A percentile compares a stretch with the other conserved stretches of the same genome.
Evolutionary conservation across 2,329 filamentous ascomycete genomes (phyloP).

Genomic region (Calonectria fujianensis): DNA sequence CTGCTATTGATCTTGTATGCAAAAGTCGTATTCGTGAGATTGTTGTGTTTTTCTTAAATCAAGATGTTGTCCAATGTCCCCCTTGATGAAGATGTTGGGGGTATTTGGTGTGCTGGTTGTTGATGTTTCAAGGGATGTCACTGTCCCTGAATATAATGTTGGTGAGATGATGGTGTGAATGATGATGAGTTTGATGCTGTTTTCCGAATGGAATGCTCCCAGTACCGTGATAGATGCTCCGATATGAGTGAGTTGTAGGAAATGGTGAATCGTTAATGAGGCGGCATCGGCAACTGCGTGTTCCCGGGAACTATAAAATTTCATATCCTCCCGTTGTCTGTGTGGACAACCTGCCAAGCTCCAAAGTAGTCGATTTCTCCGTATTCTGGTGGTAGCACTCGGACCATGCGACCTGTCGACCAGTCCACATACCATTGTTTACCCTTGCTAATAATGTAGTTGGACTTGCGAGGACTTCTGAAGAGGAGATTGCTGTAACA

Average conservation of each 20-base stretch:
- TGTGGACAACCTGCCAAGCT: slow-evolving; percentile 70
- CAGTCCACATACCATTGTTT: slow-evolving; percentile 77
- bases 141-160: background rate
- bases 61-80: background rate
- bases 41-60: background rate
- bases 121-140: background rate
- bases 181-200: slow-evolving; percentile 28
- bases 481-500: slow-evolving; percentile 76
- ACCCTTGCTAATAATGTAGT: slow-evolving; percentile 74
- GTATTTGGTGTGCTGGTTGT: slow-evolving; percentile 1
- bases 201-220: slow-evolving; percentile 35
- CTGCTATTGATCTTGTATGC: slow-evolving; percentile 21
- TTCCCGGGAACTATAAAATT: slow-evolving; percentile 34
- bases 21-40: slow-evolving; percentile 14
- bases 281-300: slow-evolving; percentile 27
- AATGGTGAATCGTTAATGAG: slow-evolving; percentile 33
- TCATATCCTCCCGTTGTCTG: slow-evolving; percentile 69
- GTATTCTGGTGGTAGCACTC: slow-evolving; percentile 73
- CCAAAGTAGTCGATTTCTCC: slow-evolving; percentile 70
- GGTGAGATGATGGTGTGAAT: slow-evolving; percentile 9
- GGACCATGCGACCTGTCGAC: slow-evolving; percentile 72
- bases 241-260: slow-evolving; percentile 8
- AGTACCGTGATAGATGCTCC: slow-evolving; percentile 26
- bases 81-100: background rate
- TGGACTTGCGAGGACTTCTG: slow-evolving; percentile 74